Base-by-base conservation (phyloP, 225 moss, liverwort and hornwort genomes). In the Ulota crispa region DNA sequence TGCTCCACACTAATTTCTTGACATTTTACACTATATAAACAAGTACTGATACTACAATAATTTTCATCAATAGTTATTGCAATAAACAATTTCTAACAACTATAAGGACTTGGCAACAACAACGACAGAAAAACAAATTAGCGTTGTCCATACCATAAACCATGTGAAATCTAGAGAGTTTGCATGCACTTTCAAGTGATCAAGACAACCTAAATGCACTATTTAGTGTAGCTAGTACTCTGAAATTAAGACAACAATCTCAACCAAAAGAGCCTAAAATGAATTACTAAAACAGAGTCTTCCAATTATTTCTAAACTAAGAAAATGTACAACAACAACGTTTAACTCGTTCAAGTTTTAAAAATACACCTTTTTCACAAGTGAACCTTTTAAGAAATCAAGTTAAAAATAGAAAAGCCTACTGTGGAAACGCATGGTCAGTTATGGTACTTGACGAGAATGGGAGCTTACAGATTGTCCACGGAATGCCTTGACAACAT, bases 381-480 rank as follows among this genome's bases (percentile, higher is more conserved):
- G 24, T 11, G 34, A 18, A 57, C 9, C 13, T 45, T 14, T 45
- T 13, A 1, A 45, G 45, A 45, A 3, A 50, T 16, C 7, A 66
- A 13, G 54, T 26, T 54, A 37, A 37, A 26, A 66, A 16, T 36
- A 16, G 8, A 18, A 19, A 27, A 66, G 7, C 11, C 4, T 2
- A 53, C 11, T 14, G 18, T 2, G 7, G 7, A 27, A 36, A 4
- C 4, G 21, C 13, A 11, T 54, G 18, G 10, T 66, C 26, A 20
- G 36, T 7, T 6, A 54, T 2, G 54, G 37, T 36, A 70, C 20
- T 47, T 56, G 34, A 60, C 67, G 60, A 26, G 52, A 62, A 45
- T 63, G 47, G 16, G 55, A 67, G 69, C 93, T 93, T 88, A 95
- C 95, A 78, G 96, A 93, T 80, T 92, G 89, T 64, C 96, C 94